A percentile compares a stretch with the other conserved stretches of the same genome.
Conservation (phyloP, 1,139 yeast genomes). For the Diutina pseudorugosa region DNA sequence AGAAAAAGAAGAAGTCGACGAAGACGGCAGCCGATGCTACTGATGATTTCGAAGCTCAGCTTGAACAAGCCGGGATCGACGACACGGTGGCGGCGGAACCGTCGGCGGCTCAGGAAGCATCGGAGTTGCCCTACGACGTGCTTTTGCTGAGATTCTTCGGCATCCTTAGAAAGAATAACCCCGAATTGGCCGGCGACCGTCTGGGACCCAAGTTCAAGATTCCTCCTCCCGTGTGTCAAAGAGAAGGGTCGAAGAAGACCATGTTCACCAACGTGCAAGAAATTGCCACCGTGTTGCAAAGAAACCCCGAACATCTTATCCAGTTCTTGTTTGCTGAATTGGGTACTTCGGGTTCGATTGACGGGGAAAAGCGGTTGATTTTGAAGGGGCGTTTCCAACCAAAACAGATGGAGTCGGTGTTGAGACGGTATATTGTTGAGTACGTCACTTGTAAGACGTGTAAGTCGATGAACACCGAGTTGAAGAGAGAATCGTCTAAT, state of each 20-base stretch:
- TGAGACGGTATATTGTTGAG: conserved; percentile 92
- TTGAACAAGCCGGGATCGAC: conserved; percentile 82
- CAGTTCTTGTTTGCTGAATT: conserved; percentile 95
- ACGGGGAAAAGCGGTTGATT: conserved; percentile 92
- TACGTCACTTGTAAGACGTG: conserved; percentile 98
- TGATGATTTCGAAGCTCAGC: conserved; percentile 71
- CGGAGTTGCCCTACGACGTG: conserved; percentile 66
- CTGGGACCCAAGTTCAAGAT: conserved; percentile 88
- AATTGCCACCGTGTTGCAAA: conserved; percentile 85
- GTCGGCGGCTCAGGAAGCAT: conserved; percentile 22
- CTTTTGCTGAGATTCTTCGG: conserved; percentile 76
- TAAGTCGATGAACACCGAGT: conserved; percentile 92
- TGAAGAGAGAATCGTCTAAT: conserved; percentile 89
- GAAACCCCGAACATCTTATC: conserved; percentile 94
- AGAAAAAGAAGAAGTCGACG: conserved; percentile 65
- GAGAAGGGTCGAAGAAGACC: conserved; percentile 96
- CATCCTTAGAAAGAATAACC: conserved; percentile 84
- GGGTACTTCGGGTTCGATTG: conserved; percentile 99
- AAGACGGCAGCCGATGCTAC: conserved; percentile 41
- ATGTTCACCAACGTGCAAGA: conserved; percentile 93
- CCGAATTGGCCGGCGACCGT: conserved; percentile 96
- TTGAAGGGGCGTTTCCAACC: conserved; percentile 98
- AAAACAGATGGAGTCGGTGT: conserved; percentile 91
- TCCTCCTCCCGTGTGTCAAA: conserved; percentile 93
- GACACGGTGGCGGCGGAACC: conserved; percentile 26